These are phyloP conservation scores for Penicillium desertorum DNA, from an alignment of 495 filamentous ascomycete species.

Conservation along the genomic window DNA sequence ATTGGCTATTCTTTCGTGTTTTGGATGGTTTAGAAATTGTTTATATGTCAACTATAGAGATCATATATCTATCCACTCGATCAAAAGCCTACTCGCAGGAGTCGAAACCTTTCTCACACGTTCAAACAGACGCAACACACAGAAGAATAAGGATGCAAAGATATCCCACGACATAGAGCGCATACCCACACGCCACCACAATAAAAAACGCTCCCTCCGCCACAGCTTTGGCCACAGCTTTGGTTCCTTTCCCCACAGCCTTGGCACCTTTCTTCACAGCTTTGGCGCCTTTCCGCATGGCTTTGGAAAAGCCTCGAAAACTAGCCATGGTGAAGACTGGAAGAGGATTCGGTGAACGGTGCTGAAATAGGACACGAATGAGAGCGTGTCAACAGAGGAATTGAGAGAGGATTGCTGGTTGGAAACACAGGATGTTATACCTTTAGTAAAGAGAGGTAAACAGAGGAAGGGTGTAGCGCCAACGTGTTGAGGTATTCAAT, in stretches of 20 bases:
- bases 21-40: background rate
- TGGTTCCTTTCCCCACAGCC: too few species aligned
- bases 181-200: background rate
- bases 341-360: background rate
- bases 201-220: background rate
- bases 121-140: background rate
- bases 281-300: too few species aligned
- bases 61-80: background rate
- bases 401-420: too few species aligned
- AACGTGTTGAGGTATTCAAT: background rate
- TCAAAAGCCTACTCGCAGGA: background rate
- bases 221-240: background rate
- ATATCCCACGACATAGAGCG: background rate
- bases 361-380: background rate
- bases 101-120: background rate
- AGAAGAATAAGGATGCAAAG: background rate
- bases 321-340: background rate
- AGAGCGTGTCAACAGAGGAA: background rate
- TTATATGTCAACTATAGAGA: background rate
- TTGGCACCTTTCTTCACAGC: too few species aligned
- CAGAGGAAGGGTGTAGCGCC: background rate
- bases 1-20: background rate
- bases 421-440: too few species aligned
- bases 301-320: background rate
- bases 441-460: background rate